A percentile compares a stretch with the other conserved stretches of the same genome.
Conservation (phyloP, 495 filamentous ascomycete genomes). For the Penicillium arizonense region DNA sequence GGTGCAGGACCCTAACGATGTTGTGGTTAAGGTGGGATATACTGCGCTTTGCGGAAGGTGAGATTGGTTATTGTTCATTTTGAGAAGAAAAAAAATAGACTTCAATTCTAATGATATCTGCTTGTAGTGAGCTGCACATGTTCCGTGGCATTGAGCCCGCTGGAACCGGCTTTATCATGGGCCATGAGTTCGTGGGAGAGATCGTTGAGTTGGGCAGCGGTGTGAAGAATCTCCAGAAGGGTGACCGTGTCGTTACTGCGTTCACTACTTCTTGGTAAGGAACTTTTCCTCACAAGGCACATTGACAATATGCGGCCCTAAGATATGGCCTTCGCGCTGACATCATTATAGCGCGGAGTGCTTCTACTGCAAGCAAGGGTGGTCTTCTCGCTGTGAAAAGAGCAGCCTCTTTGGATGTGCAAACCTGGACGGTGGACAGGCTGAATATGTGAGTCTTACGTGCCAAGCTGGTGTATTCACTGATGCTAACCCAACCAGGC, state of each 20-base stretch:
- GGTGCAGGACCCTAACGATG: constrained; percentile 69
- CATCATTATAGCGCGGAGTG: constrained; percentile 61
- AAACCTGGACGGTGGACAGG: constrained; percentile 80
- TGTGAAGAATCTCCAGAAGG: constrained; percentile 68
- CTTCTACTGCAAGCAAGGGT: constrained; percentile 86
- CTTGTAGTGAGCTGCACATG: constrained; percentile 77
- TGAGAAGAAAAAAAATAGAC: not conserved
- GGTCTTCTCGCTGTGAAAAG: constrained; percentile 80
- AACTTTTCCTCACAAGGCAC: not conserved
- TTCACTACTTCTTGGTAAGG: constrained; percentile 86
- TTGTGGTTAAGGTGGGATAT: constrained; percentile 81
- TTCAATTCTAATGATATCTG: not conserved
- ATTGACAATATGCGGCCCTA: not conserved
- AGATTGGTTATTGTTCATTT: constrained; percentile 24
- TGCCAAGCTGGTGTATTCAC: not conserved
- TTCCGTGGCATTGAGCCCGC: constrained; percentile 79
- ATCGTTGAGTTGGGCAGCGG: constrained; percentile 64
- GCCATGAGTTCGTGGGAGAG: constrained; percentile 74
- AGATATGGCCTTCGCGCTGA: constrained; percentile 4
- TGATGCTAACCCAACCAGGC: constrained; percentile 40
- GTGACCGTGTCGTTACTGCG: constrained; percentile 77
- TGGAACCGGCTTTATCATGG: constrained; percentile 65
- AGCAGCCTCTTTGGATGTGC: constrained; percentile 71
- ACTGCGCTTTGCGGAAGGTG: constrained; percentile 91
- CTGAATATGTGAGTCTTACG: constrained; percentile 62